Evolutionary conservation across 371 early-diverging fungal genomes (phyloP), one percentile per base, ranked within the genome.

Genomic region (Homolaphlyctis polyrhiza): DNA sequence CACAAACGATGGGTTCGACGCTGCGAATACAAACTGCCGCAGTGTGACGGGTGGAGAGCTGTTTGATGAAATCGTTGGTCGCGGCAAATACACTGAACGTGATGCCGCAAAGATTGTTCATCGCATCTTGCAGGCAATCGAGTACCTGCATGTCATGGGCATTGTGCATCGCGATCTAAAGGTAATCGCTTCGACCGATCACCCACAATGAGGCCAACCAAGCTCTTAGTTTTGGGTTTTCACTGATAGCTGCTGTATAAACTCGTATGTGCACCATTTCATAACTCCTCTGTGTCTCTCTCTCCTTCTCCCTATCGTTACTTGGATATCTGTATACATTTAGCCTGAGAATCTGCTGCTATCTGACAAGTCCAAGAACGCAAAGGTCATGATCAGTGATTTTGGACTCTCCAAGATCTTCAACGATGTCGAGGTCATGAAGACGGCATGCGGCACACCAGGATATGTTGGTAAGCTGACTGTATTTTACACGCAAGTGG

Each of bases 381-480:
- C 80, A 45, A 89, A 86, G 55, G 78, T 96, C 67, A 95, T 95
- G 82, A 85, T 97, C 33, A 87, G 92, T 27, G 97, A 97, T 71
- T 97, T 97, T 82, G 97, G 97, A 0, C 73, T 97, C 45, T 94
- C 96, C 47, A 94, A 92, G 71, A 90, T 91, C 73, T 75, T 89
- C 83, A 69, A 82, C 83, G 81, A 86, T 72, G 80, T 78, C 66
- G 73, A 77, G 72, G 74, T 74, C 34, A 86, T 87, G 78, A 72
- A 73, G 65, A 94, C 94, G 11, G 87, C 91, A 65, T 93, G 97
- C 74, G 95, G 99, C 23, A 99, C 99, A 0, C 98, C 98, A 0
- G 96, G 93, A 62, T 99, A 99, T 80, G 79, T 85, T 39, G 78
- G 80, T 82, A 58, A 49, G 67, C 6, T n/a, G n/a, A n/a, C n/a